Evolutionary conservation across 768 basidiomycete genomes (phyloP).

Genomic region (Kondoa malvinella): DNA sequence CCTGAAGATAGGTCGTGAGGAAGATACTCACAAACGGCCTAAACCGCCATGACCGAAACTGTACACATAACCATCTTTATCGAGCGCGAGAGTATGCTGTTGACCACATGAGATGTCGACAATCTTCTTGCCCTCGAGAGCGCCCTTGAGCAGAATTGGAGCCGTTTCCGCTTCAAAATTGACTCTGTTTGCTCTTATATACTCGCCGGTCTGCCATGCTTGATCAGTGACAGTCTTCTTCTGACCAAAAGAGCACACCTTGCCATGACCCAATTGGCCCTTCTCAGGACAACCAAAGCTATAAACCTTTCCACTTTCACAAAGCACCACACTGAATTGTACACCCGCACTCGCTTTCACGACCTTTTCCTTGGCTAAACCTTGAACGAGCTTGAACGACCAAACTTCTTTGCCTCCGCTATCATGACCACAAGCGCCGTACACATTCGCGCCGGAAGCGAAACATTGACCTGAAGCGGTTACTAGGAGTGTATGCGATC

Average conservation of each 20-base stretch:
- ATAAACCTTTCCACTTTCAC: slow-evolving; percentile 60
- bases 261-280: slow-evolving; percentile 82
- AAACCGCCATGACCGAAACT: slow-evolving; percentile 71
- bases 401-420: slow-evolving; percentile 46
- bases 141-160: slow-evolving; percentile 53
- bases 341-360: slow-evolving; percentile 63
- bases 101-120: slow-evolving; percentile 67
- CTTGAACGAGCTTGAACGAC: slow-evolving; percentile 47
- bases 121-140: slow-evolving; percentile 57
- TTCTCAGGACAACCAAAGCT: slow-evolving; percentile 80
- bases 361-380: slow-evolving; percentile 44
- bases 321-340: slow-evolving; percentile 66
- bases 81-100: slow-evolving; percentile 71
- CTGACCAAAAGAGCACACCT: slow-evolving; percentile 87
- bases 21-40: not conserved
- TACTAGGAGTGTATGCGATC: slow-evolving; percentile 66
- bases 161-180: not conserved
- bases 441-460: slow-evolving; percentile 62
- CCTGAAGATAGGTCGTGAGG: slow-evolving; percentile 29
- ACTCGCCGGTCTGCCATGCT: not conserved
- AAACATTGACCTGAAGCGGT: slow-evolving; percentile 66
- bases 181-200: slow-evolving; percentile 54
- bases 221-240: slow-evolving; percentile 37
- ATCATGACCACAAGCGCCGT: slow-evolving; percentile 54
- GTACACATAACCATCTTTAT: slow-evolving; percentile 53